Base-by-base conservation (phyloP, 495 filamentous ascomycete genomes). In the Staphylotrichum longicolle region DNA sequence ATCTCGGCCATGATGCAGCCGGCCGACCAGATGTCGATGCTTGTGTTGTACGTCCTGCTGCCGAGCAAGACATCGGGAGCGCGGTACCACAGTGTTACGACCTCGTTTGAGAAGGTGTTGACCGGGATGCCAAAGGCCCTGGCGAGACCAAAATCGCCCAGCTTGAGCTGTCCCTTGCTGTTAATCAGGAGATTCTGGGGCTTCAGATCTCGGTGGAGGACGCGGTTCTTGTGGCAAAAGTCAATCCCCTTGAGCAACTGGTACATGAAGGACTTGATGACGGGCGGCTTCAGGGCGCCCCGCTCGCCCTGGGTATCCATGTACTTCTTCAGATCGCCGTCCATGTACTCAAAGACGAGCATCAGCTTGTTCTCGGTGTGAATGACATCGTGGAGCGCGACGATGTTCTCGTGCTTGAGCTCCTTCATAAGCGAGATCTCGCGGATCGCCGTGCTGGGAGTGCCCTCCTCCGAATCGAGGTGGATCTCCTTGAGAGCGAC, bases 401-500 rank as follows among this genome's bases (percentile, higher is more conserved):
- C 93, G 61, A 98, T 97, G 72, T 96, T 96, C 68, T 96, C 90
- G 76, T 99, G 91, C 75, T 96, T 98, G 69, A 98, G 84, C 75
- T 99, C 94, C 77, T 99, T 99, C 89, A 99, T 96, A 35, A 99
- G 81, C 0, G 91, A 96, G 70, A 98, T 98, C 76, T 98, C 94
- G 49, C 94, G 91, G 72, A 99, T 99, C 41, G 94, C 94, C 11
- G 94, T 99, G n/a, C 88, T 93, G 0, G 94, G 94, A 0, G 96
- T 98, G 52, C 94, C 94, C 79, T 99, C 94, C 81, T 99, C 94
- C 54, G 91, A 95, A 70, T 99, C 94, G 54, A 99, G 90, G 70
- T 98, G 94, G 67, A 99, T 99, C 79, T 99, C 96, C 77, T 99
- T 99, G 58, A 99, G 82, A 9, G 94, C 94, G 61, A 99, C 94